phyloP scores from a whole-genome alignment of 225 moss, liverwort and hornwort genomes.

The Bryum argenteum region DNA sequence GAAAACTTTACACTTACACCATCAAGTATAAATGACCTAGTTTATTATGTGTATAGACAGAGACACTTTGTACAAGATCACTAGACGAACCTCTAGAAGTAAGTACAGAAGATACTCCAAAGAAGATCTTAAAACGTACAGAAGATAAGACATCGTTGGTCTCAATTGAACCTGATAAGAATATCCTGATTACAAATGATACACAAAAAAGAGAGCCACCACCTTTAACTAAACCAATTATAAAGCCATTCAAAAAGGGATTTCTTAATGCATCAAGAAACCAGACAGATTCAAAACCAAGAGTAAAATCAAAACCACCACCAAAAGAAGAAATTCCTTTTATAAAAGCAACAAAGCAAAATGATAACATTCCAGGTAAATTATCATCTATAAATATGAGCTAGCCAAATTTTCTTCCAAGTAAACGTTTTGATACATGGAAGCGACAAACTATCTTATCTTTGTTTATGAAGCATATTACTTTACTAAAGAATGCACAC shows the following conservation, averaged over 20 bases:
- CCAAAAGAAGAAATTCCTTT: conserved; percentile 52
- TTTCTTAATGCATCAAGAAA: conserved; percentile 55
- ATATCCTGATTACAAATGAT: conserved; percentile 8
- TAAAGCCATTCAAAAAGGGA: conserved; percentile 62
- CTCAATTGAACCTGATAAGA: conserved; percentile 38
- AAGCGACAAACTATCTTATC: not conserved
- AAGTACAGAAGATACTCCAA: not conserved
- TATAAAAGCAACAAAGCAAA: conserved; percentile 43
- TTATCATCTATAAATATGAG: not conserved
- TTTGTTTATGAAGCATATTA: not conserved
- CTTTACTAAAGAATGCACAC: not conserved
- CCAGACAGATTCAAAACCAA: conserved; percentile 23
- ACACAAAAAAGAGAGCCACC: not conserved
- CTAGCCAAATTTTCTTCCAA: too few relatives aligned
- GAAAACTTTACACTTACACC: too few relatives aligned
- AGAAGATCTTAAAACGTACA: conserved; percentile 30
- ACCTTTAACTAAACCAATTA: conserved; percentile 33
- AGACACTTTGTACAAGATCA: not conserved
- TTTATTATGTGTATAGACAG: conserved; percentile 44
- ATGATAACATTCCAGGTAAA: conserved; percentile 41
- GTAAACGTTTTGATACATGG: too few relatives aligned
- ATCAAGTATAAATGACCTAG: not conserved
- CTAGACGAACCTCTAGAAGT: not conserved
- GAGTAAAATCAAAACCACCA: not conserved
- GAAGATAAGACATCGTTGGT: conserved; percentile 52